Evolutionary conservation across 2,329 filamentous ascomycete species (phyloP), one percentile per base, ranked within the genome.

Genomic region (Colletotrichum lindemuthianum): DNA sequence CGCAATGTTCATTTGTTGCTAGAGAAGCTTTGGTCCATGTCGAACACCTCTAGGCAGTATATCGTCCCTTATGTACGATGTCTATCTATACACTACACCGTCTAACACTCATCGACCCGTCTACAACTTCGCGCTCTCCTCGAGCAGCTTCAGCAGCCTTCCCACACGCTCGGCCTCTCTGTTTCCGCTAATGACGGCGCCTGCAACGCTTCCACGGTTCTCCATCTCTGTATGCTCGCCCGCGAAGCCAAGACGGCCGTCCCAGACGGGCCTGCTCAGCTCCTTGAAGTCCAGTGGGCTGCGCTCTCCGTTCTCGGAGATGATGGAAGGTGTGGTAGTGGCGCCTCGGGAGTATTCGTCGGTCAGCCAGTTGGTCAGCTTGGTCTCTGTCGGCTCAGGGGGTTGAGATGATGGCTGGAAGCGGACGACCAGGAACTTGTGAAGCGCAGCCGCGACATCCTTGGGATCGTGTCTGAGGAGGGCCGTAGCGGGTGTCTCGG

Each of bases 161-260:
- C 37, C 63, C 36, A 65, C 63, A 40, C 63, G 63, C 41, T 63
- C 63, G 32, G 63, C 59, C 40, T 65, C 63, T 24, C 63, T 60
- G 16, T 65, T 57, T 13, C 63, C 63, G 41, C 63, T 65, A n/a
- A 65, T 41, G 24, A 65, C 52, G 11, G 63, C 63, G 24, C 63
- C 63, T 12, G 63, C 63, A 16, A 65, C 63, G 33, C 63, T 65
- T 41, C 63, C 63, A 39, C 63, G 63, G 52, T 65, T 47, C 37
- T 65, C 63, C 63, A 65, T 65, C 37, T 65, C 63, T 33, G 63
- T 65, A 59, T 65, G 63, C 59, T 65, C 63, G 5, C 63, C 63
- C 6, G 63, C 58, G 24, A 65, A 65, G 16, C 63, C 63, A 48
- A 65, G 63, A 10, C 40, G 52, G 4, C 63, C 63, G 15, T 63